Evolutionary conservation across 1,284 basidiomycete species (phyloP).

Genomic region (Amylostereum areolatum): DNA sequence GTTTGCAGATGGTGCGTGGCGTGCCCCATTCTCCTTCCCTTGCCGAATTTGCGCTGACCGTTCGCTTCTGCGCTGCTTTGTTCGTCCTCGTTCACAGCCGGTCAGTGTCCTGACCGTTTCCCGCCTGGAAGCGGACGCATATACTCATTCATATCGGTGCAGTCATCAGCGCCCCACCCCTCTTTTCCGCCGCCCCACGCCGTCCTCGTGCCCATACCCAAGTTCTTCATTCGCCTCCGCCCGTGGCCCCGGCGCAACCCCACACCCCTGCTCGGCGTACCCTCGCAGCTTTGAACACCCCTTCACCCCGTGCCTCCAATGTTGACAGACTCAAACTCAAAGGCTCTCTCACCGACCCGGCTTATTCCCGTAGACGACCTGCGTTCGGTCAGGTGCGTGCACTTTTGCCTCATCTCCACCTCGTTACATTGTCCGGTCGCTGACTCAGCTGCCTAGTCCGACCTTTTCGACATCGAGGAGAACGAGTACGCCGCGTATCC

Average conservation of each 20-base stretch:
- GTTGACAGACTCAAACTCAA: conserved; percentile 55
- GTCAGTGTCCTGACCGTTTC: too few species aligned
- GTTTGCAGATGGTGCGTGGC: background rate
- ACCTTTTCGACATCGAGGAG: conserved; percentile 71
- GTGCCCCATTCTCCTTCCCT: too few species aligned
- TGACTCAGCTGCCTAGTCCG: conserved; percentile 41
- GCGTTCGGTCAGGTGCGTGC: conserved; percentile 27
- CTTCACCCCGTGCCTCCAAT: conserved; percentile 57
- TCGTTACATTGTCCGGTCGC: conserved; percentile 6
- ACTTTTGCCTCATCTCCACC: background rate
- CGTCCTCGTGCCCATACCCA: conserved; percentile 46
- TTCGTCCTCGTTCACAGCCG: too few species aligned
- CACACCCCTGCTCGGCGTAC: conserved; percentile 27
- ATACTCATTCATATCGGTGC: too few species aligned
- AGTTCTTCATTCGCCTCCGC: conserved; percentile 12
- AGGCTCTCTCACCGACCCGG: conserved; percentile 68
- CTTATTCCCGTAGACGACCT: conserved; percentile 56
- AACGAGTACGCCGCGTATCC: conserved; percentile 52
- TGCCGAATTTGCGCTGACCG: too few species aligned
- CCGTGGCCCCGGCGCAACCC: conserved; percentile 19
- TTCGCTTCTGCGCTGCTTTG: too few species aligned
- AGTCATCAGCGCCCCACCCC: conserved; percentile 28
- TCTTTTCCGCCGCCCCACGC: conserved; percentile 53
- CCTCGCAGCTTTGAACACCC: conserved; percentile 46
- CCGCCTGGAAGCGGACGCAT: too few species aligned